Base-by-base conservation (phyloP, 139 green algal genomes). In the Edaphochlamys debaryana region DNA sequence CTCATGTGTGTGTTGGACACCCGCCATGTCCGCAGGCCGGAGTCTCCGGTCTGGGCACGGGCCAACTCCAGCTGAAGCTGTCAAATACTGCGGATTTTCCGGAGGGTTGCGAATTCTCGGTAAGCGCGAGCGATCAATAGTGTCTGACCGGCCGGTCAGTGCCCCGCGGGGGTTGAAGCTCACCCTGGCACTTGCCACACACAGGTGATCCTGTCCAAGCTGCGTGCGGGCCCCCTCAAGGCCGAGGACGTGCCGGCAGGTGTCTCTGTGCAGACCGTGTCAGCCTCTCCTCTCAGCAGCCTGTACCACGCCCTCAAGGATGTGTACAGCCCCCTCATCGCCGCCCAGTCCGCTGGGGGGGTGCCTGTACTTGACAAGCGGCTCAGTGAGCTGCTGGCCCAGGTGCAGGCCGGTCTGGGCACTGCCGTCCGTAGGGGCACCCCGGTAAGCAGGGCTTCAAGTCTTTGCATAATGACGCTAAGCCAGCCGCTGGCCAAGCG, bases 351-450 rank as follows among this genome's bases (percentile, higher is more conserved):
- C 27, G 25, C 66, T 7, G 85, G 67, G 25, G 74, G 56, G 19
- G 54, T 38, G 30, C 40, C 63, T 50, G 75, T 79, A 36, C 32
- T 91, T 36, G 85, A 92, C 30, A 81, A 69, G 20, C 80, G 87
- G 40, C 82, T 95, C 27, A 37, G 75, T 11, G 92, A 94, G 50
- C 86, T 95, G 41, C 63, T 95, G 54, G 42, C 72, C 56, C 86
- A 95, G 66, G 85, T 95, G 67, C 72, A 93, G 68, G 90, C 90
- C 7, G 92, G 92, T 1, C 86, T 95, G 19, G 89, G 87, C 69
- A 88, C 80, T 30, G 79, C 80, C 17, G 75, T 92, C 32, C 86
- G 86, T 40, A 87, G 86, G 66, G 86, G 88, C 25, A 52, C 48
- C 8, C 79, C 56, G 70, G 80, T 89, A 27, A 54, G 76, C n/a